Evolutionary conservation across 371 early-diverging fungal species (phyloP).

Genomic region (Mucor lusitanicus): DNA sequence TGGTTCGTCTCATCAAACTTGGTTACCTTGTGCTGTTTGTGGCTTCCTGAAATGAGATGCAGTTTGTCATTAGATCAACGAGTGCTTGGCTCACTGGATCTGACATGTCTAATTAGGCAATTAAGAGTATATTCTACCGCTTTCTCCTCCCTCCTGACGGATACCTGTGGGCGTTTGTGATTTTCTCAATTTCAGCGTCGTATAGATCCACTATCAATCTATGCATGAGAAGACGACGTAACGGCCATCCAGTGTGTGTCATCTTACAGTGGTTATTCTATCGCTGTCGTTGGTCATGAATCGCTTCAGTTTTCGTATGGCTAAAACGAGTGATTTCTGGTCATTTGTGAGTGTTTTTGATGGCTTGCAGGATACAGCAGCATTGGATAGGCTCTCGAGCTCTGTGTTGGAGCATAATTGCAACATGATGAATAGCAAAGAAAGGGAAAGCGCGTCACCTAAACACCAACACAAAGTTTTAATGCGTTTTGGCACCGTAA

Average conservation of each 20-base stretch:
- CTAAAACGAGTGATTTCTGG: conserved; percentile 17
- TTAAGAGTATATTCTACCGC: not conserved
- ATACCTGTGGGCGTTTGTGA: not conserved
- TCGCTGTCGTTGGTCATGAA: conserved; percentile 7
- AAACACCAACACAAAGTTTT: not conserved
- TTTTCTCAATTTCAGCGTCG: conserved; percentile 16
- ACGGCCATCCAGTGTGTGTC: not conserved
- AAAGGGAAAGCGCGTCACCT: conserved; percentile 8
- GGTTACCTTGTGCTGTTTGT: conserved; percentile 29
- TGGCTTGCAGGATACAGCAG: conserved; percentile 11
- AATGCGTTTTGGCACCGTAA: not conserved
- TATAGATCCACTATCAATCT: conserved; percentile 17
- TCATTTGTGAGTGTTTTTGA: conserved; percentile 8
- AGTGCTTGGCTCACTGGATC: conserved; percentile 35
- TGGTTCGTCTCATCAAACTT: not conserved
- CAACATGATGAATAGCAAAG: conserved; percentile 2
- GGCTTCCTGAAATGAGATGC: conserved; percentile 34
- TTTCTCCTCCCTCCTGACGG: not conserved
- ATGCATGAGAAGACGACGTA: not conserved
- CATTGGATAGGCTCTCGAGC: conserved; percentile 4
- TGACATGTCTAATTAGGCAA: conserved; percentile 17
- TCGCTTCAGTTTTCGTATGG: conserved; percentile 26
- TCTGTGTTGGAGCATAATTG: conserved; percentile 4
- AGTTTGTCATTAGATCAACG: conserved; percentile 32
- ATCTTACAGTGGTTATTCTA: not conserved